Base-by-base conservation (phyloP, 495 filamentous ascomycete species). In the Xylaria flabelliformis region DNA sequence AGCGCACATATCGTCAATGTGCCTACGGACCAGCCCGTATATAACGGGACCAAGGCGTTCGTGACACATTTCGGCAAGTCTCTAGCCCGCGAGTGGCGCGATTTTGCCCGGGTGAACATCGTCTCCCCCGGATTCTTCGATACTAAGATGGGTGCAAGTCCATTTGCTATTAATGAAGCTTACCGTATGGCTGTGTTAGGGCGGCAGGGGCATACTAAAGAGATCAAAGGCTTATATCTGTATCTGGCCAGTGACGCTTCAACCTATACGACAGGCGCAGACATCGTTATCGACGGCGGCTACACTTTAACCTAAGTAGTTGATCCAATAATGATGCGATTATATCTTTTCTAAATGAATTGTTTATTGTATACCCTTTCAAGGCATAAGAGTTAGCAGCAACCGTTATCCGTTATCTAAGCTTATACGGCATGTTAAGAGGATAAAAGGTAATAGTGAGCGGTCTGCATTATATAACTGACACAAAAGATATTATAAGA, bases 1-100 rank as follows among this genome's bases (percentile, higher is more conserved):
- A 88, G 86, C 55, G 89, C 87, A 67, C 80, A 79, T 46, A 84
- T 90, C 71, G 89, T 90, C 76, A 91, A 90, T 80, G 86, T 83
- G 67, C 88, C 89, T 4, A 88, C 90, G 68, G 83, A 89, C 66
- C 88, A 90, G 75, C 85, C 82, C 12, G 85, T 85, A 72, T 91
- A 90, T 79, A 46, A 46, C 42, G 42, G 12, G 12, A 46, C 42
- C 1, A 46, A 46, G 42, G 42, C 42, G 1, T 46, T 17, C 42
- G 42, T 46, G 3, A 46, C 42, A 17, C 42, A 46, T 46, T 46
- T 46, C 42, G 42, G 42, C 42, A 46, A 46, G 42, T 46, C 42
- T 15, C 13, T 46, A 15, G 42, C 42, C 13, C 42, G 42, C 4
- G 42, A 46, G 15, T 46, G 42, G 42, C 42, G 42, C 4, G 42